Evolutionary conservation across 495 filamentous ascomycete genomes (phyloP), one percentile per base, ranked within the genome.

Genomic region (Aspergillus funiculosus): DNA sequence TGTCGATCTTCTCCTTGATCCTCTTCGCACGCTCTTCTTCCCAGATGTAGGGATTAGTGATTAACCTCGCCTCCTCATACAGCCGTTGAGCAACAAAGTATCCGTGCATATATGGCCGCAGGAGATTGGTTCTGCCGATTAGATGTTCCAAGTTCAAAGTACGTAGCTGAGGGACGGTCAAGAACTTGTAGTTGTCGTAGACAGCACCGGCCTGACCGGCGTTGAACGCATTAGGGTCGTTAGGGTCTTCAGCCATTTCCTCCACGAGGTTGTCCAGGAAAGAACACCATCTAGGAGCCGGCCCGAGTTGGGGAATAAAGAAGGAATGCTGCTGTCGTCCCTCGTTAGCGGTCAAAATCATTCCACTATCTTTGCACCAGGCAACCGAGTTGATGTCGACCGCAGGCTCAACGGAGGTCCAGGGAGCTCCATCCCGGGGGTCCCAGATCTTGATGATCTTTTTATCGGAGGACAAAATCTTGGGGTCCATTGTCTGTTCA

Each of bases 141-240:
- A 96, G 72, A 61, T 96, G 90, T 25, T 86, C 86, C 31, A 96
- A 64, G 56, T 83, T 92, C 46, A 96, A 77, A 0, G 75, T 74
- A 42, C 80, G 80, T 20, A 98, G 76, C 66, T 97, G 86, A 24
- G 85, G 79, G 39, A 85, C 60, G 4, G 91, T 94, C 44, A 99
- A 72, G 79, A 99, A 97, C 62, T 95, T 96, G 78, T 86, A 97
- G 63, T 97, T 96, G 63, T 97, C 94, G 69, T 96, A 99, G 10
- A 94, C 84, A 50, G 89, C 80, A 25, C 83, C 81, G 21, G 63
- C 62, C 25, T 71, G 64, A 21, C 65, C 59, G 28, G 59, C 61
- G 38, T 53, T 69, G 53, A 79, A 87, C 5, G 81, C 78, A 49
- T 78, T 80, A 3, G 84, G 82, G 51, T 87, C 84, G 52, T 80